Base-by-base conservation (phyloP, 2,329 filamentous ascomycete genomes). In the Hypoxylon sp. region DNA sequence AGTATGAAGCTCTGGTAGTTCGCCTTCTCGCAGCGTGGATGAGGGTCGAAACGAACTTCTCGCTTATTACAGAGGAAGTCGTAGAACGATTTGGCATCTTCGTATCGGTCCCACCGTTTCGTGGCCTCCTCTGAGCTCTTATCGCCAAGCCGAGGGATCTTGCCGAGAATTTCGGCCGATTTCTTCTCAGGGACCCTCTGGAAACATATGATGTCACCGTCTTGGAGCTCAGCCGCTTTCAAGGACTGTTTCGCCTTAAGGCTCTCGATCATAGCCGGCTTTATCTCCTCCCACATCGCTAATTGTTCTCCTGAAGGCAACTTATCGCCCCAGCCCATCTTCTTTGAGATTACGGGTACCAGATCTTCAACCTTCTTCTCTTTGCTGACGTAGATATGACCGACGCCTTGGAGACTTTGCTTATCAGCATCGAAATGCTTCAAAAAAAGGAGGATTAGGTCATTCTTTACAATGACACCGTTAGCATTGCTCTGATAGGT, bases 121-220 rank as follows among this genome's bases (percentile, higher is more conserved):
- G 68, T 59, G 65, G 70, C 60, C 60, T 81, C 80, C 22, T 82
- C 79, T 0, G 75, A 65, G 26, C 71, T 78, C 69, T 77, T 80
- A 12, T 82, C 81, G 38, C 77, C 77, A 36, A 80, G 64, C 1
- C 77, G 76, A 12, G 80, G 71, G 48, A 77, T 78, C 69, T 80
- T 80, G 7, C 78, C 78, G 11, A 81, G 70, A 26, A 77, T 77
- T 38, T 78, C 75, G 24, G 70, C 72, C 3, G 76, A 76, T 73
- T 84, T 86, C 36, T 79, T 79, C 48, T 87, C 85, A 1, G 76
- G 80, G 24, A 85, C 81, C 64, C 87, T 87, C 77, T 99, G 96
- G 80, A 98, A 97, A 75, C 94, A 97, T 60, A 99, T 89, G 71
- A 99, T 97, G 75, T 99, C 96, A 50, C 96, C 96, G 73, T 99